Percentiles rank a stretch among this genome's conserved stretches.
These are phyloP conservation scores for Teunomyces aglyptinius DNA, from an alignment of 805 yeast species.

Conservation along the genomic window DNA sequence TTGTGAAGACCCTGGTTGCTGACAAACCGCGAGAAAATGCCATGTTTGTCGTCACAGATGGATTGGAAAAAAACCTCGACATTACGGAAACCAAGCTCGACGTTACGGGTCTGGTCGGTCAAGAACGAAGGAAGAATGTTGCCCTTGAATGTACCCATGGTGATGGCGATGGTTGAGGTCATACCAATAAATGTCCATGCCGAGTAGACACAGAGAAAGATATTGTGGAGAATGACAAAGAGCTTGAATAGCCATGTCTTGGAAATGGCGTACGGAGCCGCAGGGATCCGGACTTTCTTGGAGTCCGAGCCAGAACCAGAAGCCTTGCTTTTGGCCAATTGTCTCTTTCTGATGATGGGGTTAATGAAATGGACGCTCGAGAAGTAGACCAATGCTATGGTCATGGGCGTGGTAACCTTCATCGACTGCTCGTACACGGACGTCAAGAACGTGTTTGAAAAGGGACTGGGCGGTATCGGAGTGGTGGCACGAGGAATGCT, in stretches of 20 bases:
- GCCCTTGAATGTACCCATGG: slow-evolving; percentile 26
- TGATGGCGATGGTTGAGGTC: slow-evolving; percentile 47
- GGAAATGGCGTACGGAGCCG: slow-evolving; percentile 55
- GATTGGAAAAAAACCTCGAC: slow-evolving; percentile 56
- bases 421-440: slow-evolving; percentile 41
- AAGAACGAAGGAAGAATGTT: slow-evolving; percentile 12
- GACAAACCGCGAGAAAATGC: slow-evolving; percentile 46
- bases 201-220: slow-evolving; percentile 62
- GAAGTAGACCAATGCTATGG: slow-evolving; percentile 59
- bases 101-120: neutral
- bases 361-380: slow-evolving; percentile 55
- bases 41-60: slow-evolving; percentile 58
- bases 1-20: slow-evolving; percentile 26
- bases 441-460: slow-evolving; percentile 27
- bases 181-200: slow-evolving; percentile 72
- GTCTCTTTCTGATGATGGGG: slow-evolving; percentile 46
- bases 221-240: slow-evolving; percentile 60
- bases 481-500: slow-evolving; percentile 27
- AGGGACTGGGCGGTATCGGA: slow-evolving; percentile 36
- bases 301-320: slow-evolving; percentile 16
- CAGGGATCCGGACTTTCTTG: slow-evolving; percentile 38
- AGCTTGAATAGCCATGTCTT: slow-evolving; percentile 44
- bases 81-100: neutral
- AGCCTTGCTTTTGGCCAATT: slow-evolving; percentile 26
- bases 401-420: slow-evolving; percentile 52